These are phyloP conservation scores for Westerdykella sp. DNA, from an alignment of 2,329 filamentous ascomycete genomes.

Conservation along the genomic window DNA sequence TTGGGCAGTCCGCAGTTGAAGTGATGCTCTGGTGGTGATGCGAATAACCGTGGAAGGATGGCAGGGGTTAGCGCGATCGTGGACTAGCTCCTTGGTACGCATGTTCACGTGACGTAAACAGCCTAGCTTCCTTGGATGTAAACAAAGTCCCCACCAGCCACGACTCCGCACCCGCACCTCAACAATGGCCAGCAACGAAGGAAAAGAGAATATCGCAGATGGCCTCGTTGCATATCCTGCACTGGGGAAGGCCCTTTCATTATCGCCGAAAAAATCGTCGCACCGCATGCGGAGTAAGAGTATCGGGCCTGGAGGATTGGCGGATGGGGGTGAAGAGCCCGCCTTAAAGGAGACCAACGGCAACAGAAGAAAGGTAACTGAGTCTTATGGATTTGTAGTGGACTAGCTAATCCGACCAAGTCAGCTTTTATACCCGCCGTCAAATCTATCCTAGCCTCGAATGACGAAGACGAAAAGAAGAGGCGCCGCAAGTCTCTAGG, in stretches of 20 bases:
- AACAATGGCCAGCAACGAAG: conserved; percentile 37
- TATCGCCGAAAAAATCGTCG: conserved; percentile 27
- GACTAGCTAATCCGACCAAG: conserved; percentile 20
- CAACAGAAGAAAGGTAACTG: conserved; percentile 70
- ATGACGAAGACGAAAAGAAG: conserved; percentile 53
- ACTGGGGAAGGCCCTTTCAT: conserved; percentile 18
- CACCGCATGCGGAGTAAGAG: conserved; percentile 74
- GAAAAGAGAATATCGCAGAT: conserved; percentile 65
- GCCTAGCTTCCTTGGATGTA: neutral
- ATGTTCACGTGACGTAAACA: too few species aligned
- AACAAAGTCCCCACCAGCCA: neutral
- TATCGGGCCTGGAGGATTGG: conserved; percentile 84
- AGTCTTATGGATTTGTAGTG: neutral
- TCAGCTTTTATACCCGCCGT: conserved; percentile 47
- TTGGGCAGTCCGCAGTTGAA: too few species aligned
- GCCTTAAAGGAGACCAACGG: conserved; percentile 63
- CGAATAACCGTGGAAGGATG: too few species aligned
- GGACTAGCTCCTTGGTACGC: too few species aligned
- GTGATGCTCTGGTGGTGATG: too few species aligned
- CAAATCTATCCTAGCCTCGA: conserved; percentile 52
- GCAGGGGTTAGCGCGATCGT: too few species aligned
- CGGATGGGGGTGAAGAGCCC: conserved; percentile 81
- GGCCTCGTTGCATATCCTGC: conserved; percentile 29
- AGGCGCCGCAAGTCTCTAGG: conserved; percentile 81
- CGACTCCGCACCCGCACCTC: neutral